Evolutionary conservation across 73 alveolate species (phyloP).

Genomic region (Symbiodinium natans): DNA sequence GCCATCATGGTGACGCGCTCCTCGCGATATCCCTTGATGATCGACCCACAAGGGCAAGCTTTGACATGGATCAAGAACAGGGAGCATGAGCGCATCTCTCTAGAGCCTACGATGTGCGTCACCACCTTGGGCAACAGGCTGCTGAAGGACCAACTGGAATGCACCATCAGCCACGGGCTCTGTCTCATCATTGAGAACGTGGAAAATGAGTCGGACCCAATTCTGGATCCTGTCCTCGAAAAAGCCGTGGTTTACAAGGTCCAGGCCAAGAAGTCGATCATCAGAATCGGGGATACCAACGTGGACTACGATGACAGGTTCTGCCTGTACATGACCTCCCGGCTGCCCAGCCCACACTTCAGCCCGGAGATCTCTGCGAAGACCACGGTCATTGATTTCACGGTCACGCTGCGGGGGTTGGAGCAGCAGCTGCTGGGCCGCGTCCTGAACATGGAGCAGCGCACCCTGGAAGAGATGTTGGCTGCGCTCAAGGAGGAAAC

Average conservation of each 20-base stretch:
- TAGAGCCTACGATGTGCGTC: slow-evolving; percentile 95
- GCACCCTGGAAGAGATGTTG: slow-evolving; percentile 99
- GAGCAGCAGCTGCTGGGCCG: slow-evolving; percentile 94
- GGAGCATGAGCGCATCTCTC: slow-evolving; percentile 95
- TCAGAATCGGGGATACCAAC: slow-evolving; percentile 95
- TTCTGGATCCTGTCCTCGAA: slow-evolving; percentile 99
- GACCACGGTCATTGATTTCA: slow-evolving; percentile 98
- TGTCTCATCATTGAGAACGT: slow-evolving; percentile 99
- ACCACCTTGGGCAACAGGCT: slow-evolving; percentile 42
- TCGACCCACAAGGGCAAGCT: slow-evolving; percentile 99
- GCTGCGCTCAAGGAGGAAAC: slow-evolving; percentile 98
- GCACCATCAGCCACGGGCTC: slow-evolving; percentile 79
- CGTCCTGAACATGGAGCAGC: slow-evolving; percentile 98
- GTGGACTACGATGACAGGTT: slow-evolving; percentile 98
- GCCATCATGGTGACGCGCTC: slow-evolving; percentile 99
- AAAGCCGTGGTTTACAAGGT: slow-evolving; percentile 98
- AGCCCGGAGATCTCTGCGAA: slow-evolving; percentile 99
- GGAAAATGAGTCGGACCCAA: slow-evolving; percentile 99
- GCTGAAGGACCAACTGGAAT: slow-evolving; percentile 77
- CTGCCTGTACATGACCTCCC: slow-evolving; percentile 99
- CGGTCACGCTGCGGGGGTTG: slow-evolving; percentile 98
- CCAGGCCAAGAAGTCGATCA: slow-evolving; percentile 11
- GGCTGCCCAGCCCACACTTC: slow-evolving; percentile 99
- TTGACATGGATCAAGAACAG: slow-evolving; percentile 98
- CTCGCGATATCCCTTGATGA: slow-evolving; percentile 99